A percentile compares a stretch with the other conserved stretches of the same genome.
Conservation (phyloP, 805 yeast genomes). For the Starmerella geochares region DNA sequence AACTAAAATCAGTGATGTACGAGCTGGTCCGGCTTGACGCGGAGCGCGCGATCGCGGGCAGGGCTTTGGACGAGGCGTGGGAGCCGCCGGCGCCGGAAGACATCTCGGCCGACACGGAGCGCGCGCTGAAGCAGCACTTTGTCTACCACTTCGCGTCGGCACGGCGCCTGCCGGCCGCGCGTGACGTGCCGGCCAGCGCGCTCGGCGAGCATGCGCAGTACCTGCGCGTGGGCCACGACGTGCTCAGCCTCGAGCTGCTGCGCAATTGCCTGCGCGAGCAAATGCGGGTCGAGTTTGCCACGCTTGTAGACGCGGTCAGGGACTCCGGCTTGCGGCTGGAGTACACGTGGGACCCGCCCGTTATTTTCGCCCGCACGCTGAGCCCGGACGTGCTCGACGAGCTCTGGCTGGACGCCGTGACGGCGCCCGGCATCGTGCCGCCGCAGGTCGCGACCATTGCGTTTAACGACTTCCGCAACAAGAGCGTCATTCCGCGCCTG, state of each 20-base stretch:
- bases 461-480: slow-evolving; percentile 22
- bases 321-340: slow-evolving; percentile 3
- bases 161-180: background rate
- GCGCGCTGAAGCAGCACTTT: slow-evolving; percentile 11
- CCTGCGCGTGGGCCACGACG: background rate
- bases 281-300: slow-evolving; percentile 15
- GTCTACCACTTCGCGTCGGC: slow-evolving; percentile 9
- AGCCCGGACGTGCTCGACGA: slow-evolving; percentile 16
- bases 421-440: slow-evolving; percentile 9
- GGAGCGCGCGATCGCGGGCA: slow-evolving; percentile 5
- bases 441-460: slow-evolving; percentile 13
- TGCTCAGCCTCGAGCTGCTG: slow-evolving; percentile 18
- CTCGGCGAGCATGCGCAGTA: background rate
- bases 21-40: slow-evolving; percentile 13
- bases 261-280: slow-evolving; percentile 13
- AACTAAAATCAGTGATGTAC: slow-evolving; percentile 19
- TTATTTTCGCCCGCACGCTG: slow-evolving; percentile 20
- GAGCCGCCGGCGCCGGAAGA: slow-evolving; percentile 7
- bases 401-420: slow-evolving; percentile 18
- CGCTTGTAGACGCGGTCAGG: slow-evolving; percentile 2
- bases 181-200: background rate
- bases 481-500: slow-evolving; percentile 9
- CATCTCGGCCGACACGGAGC: slow-evolving; percentile 12
- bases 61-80: background rate
- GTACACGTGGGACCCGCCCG: slow-evolving; percentile 27